A percentile compares a stretch with the other conserved stretches of the same genome.
Evolutionary conservation across 345 rosid species (phyloP).

Genomic region (Eucalyptus urophylla): DNA sequence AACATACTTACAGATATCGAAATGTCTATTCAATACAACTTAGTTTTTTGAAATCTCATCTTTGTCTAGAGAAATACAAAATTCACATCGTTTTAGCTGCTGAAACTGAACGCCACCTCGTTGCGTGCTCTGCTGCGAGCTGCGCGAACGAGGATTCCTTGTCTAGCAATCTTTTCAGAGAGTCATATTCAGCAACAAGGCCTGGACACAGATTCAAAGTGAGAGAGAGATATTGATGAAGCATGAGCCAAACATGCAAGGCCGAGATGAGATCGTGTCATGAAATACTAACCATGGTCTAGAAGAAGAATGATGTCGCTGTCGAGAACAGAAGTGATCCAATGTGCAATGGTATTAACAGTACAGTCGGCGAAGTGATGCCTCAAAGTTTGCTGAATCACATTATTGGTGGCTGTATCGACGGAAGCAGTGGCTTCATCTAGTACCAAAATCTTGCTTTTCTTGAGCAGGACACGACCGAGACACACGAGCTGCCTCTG

Average conservation of each 20-base stretch:
- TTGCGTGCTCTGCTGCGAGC: background rate
- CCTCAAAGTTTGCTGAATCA: constrained; percentile 63
- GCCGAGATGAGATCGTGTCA: background rate
- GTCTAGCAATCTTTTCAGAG: background rate
- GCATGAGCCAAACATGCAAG: background rate
- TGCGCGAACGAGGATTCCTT: background rate
- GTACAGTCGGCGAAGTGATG: constrained; percentile 57
- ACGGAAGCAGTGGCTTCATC: constrained; percentile 94
- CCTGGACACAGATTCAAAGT: background rate
- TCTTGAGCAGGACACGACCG: constrained; percentile 71
- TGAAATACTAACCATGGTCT: constrained; percentile 10
- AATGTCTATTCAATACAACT: background rate
- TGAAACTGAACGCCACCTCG: background rate
- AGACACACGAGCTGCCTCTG: constrained; percentile 83
- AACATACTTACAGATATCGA: background rate
- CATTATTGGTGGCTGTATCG: constrained; percentile 73
- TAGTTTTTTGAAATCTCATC: background rate
- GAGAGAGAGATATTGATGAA: background rate
- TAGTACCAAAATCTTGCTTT: constrained; percentile 68
- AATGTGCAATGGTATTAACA: constrained; percentile 68
- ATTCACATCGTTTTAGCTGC: background rate
- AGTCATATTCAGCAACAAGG: background rate
- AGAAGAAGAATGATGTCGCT: constrained; percentile 74
- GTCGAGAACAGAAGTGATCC: constrained; percentile 75
- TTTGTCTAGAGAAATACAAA: background rate